Base-by-base conservation (phyloP, 805 yeast genomes). In the Saccharomycopsis synnaedendra region DNA sequence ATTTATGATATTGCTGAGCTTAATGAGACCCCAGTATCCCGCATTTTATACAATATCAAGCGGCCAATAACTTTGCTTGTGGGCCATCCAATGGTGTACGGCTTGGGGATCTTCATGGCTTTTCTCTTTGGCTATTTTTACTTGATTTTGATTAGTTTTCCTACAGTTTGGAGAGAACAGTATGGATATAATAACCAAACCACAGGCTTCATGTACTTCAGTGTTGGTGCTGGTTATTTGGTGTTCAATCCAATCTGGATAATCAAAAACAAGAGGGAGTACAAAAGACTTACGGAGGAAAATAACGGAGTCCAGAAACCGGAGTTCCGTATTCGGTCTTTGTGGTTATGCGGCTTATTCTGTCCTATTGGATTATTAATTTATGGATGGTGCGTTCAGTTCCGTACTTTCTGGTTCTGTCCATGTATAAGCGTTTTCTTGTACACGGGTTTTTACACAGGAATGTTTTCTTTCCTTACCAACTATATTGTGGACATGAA, bases 401-500 rank as follows among this genome's bases (percentile, higher is more conserved):
- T 72, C 35, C 58, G 71, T 31, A 56, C 75, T 39, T 75, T 68
- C 46, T 82, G 83, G 81, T 68, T 81, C 39, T 72, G 79, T 69
- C 84, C 86, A 85, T 5, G 69, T 77, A 28, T 73, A 64, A 5
- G 64, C 80, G 33, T 79, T 77, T 58, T 78, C 79, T 3, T 71
- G 73, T 58, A 76, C 76, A 3, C 61, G 78, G 38, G 71, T 78
- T 50, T 75, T 78, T 5, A 78, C 78, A 27, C 82, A 80, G 64
- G 85, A 76, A 56, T 67, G 77, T 29, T 72, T 76, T 51, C 80
- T 28, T 42, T 41, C 9, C 11, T 49, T n/a, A 43, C 79, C 54
- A 74, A 74, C 54, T 84, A 84, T 56, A 64, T 84, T 54, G 80
- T 84, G 43, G 88, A 83, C 54, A 75, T 81, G 72, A 82, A 80